Evolutionary conservation across 2,329 filamentous ascomycete genomes (phyloP).

Genomic region (Arthroderma uncinatum): DNA sequence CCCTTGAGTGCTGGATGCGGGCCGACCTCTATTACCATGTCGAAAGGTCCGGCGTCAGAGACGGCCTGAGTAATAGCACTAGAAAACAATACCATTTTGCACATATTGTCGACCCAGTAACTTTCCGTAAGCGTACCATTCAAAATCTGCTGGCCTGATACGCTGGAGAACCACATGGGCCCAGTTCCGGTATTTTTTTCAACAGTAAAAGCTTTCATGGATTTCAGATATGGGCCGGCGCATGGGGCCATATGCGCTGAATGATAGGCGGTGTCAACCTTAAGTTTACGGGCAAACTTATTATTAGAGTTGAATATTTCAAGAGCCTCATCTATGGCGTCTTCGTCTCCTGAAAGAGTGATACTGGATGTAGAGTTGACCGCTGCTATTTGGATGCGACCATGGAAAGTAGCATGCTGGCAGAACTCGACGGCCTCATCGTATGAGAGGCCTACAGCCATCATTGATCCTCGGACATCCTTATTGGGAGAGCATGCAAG

Average conservation of each 20-base stretch:
- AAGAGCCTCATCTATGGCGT: constrained; percentile 1
- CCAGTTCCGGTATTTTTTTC: too few relatives aligned
- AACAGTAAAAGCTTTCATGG: background rate
- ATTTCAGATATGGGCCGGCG: constrained; percentile 13
- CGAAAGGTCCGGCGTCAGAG: background rate
- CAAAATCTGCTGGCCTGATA: background rate
- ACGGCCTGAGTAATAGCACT: background rate
- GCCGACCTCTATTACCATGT: constrained; percentile 15
- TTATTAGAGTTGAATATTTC: constrained; percentile 16
- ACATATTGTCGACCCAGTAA: constrained; percentile 7
- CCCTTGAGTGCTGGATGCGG: constrained; percentile 15
- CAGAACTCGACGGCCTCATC: constrained; percentile 2
- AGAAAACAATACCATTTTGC: constrained; percentile 1
- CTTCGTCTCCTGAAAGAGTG: constrained; percentile 29
- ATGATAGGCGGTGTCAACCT: constrained; percentile 26
- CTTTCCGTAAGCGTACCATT: background rate
- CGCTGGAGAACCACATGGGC: background rate
- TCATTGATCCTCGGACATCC: constrained; percentile 13
- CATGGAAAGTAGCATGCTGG: background rate
- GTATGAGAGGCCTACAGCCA: constrained; percentile 11
- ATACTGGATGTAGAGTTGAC: constrained; percentile 29
- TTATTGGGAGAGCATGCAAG: background rate
- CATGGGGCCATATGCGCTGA: constrained; percentile 18
- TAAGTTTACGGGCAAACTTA: constrained; percentile 8
- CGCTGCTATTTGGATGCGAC: constrained; percentile 23